Evolutionary conservation across 1,284 basidiomycete species (phyloP), one percentile per base, ranked within the genome.

Genomic region (Laetiporus sulphureus): DNA sequence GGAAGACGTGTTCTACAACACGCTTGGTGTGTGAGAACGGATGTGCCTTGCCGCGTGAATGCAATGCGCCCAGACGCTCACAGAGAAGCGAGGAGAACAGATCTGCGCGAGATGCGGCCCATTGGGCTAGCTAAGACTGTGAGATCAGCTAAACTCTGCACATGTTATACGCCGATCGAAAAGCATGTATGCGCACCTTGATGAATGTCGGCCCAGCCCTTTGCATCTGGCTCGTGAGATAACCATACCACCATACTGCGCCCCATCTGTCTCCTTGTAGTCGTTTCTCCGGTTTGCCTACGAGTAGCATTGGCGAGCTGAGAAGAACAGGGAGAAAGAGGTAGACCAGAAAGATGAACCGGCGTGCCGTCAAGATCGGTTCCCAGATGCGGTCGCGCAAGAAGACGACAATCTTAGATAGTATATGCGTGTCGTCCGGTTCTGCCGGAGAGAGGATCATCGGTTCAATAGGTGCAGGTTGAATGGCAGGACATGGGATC

Each of bases 191-290:
- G 60, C 67, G 49, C 52, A 89, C 91, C 77, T 99, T 99, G 65
- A 92, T 92, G 61, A 99, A 99, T 0, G 93, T 96, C 3, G 96
- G 96, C 1, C 96, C 96, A 4, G 95, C 95, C 8, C 80, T 71
- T 63, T 95, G 84, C 94, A 99, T 98, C 60, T 86, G 86, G 41
- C 69, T 68, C 12, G 95, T 92, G 6, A 99, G 71, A 46, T 93
- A 77, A 15, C 75, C 75, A 61, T 97, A 99, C 96, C 96, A 99
- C 93, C 91, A 96, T 2, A 90, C 71, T 3, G 88, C 87, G 40
- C 91, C 87, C 83, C 84, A 88, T 53, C 77, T 75, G 49, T 91
- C 89, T 23, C 84, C 82, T 11, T 71, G 71, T 31, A 74, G 65
- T 35, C 65, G 66, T 33, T 65, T 65, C 48, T 75, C 68, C 3